A percentile compares a stretch with the other conserved stretches of the same genome.
Evolutionary conservation across 2,329 filamentous ascomycete species (phyloP).

Genomic region (Sporothrix globosa): DNA sequence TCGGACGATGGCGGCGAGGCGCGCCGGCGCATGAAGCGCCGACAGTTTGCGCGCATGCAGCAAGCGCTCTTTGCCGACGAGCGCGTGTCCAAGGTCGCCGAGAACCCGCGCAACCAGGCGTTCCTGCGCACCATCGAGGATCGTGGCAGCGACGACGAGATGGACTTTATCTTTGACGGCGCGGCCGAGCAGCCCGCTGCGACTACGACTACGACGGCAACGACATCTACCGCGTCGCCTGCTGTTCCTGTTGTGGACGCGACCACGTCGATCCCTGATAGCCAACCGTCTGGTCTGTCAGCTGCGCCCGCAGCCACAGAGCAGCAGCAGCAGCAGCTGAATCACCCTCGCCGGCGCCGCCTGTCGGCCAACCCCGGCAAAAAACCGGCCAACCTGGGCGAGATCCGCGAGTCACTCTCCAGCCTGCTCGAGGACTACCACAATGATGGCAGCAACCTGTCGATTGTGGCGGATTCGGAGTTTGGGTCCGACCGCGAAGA

Average conservation of each 20-base stretch:
- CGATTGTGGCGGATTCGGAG: conserved; percentile 52
- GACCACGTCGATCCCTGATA: conserved; percentile 32
- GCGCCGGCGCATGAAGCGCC: conserved; percentile 76
- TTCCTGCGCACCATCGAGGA: conserved; percentile 92
- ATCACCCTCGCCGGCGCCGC: conserved; percentile 51
- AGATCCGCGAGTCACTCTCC: conserved; percentile 82
- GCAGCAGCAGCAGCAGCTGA: conserved; percentile 45
- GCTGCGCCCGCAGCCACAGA: neutral
- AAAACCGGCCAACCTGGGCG: conserved; percentile 74
- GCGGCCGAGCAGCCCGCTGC: conserved; percentile 39
- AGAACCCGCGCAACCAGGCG: conserved; percentile 84
- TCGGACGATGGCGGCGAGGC: conserved; percentile 85
- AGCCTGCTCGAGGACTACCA: conserved; percentile 76
- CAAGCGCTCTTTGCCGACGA: conserved; percentile 86
- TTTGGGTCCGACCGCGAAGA: conserved; percentile 52
- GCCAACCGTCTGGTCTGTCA: conserved; percentile 26
- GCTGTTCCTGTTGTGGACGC: neutral
- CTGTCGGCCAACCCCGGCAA: conserved; percentile 57
- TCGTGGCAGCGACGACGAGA: conserved; percentile 71
- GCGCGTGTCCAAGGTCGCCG: conserved; percentile 84
- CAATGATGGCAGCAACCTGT: conserved; percentile 47
- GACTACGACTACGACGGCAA: conserved; percentile 43
- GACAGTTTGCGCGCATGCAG: conserved; percentile 89
- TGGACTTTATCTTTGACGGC: conserved; percentile 65
- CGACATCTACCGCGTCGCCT: conserved; percentile 31